A percentile compares a stretch with the other conserved stretches of the same genome.
These are phyloP conservation scores for Rhizopus arrhizus DNA, from an alignment of 371 early-diverging fungal species.

Conservation along the genomic window DNA sequence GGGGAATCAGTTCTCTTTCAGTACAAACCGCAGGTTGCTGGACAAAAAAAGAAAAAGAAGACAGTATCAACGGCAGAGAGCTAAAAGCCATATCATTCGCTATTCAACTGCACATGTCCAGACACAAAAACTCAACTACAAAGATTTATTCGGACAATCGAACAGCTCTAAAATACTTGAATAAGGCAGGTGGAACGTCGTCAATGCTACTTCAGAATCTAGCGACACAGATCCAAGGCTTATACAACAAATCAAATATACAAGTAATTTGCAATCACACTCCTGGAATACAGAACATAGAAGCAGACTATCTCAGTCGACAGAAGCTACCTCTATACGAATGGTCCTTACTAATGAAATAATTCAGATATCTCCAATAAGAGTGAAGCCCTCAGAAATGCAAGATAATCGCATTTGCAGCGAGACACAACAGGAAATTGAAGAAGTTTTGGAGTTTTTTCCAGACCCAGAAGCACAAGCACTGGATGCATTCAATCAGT, in stretches of 20 bases:
- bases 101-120: conserved; percentile 10
- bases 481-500: conserved; percentile 3
- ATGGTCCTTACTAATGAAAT: conserved; percentile 1
- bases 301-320: conserved; percentile 13
- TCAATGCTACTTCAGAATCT: conserved; percentile 9
- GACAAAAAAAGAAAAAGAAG: conserved; percentile 13
- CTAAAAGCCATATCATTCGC: conserved; percentile 20
- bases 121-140: conserved; percentile 2
- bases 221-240: conserved; percentile 16
- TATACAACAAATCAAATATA: conserved; percentile 12
- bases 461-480: neutral
- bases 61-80: conserved; percentile 27
- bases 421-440: neutral
- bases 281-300: conserved; percentile 4
- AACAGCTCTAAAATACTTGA: conserved; percentile 19
- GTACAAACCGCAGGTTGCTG: conserved; percentile 20
- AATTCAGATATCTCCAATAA: neutral
- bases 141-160: conserved; percentile 15
- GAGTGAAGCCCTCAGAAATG: conserved; percentile 7
- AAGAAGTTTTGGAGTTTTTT: neutral
- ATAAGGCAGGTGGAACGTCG: conserved; percentile 17
- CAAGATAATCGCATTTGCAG: neutral
- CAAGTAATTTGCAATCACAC: conserved; percentile 16
- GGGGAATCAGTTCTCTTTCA: conserved; percentile 5
- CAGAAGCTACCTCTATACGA: conserved; percentile 21